Evolutionary conservation across 345 rosid genomes (phyloP).

Genomic region (Euphorbia peplus): DNA sequence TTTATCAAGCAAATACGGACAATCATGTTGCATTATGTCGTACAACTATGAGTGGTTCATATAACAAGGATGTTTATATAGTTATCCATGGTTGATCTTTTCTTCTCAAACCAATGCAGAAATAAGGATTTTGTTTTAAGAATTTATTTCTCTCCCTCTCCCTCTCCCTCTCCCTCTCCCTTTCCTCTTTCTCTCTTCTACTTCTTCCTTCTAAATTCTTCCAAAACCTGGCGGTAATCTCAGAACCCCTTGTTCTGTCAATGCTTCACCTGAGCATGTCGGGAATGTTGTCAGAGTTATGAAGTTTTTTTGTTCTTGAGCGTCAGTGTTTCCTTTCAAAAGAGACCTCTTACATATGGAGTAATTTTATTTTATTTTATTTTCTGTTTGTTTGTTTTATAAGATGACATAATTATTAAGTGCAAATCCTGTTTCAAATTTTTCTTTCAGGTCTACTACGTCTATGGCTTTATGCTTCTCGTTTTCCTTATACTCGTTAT

Average conservation of each 20-base stretch:
- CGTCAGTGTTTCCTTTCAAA: background rate
- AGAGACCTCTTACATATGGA: background rate
- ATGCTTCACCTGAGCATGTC: background rate
- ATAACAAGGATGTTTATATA: background rate
- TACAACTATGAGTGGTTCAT: background rate
- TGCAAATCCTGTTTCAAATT: constrained; percentile 2
- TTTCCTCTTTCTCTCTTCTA: no score
- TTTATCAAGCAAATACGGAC: background rate
- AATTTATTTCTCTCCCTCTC: no score
- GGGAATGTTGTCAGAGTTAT: background rate
- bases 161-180: no score
- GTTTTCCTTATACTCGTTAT: constrained; percentile 84
- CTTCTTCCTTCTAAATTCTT: no score
- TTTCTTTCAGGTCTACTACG: constrained; percentile 75
- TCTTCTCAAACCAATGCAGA: background rate
- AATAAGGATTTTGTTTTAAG: background rate
- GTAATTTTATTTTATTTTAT: background rate
- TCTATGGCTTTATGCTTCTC: constrained; percentile 86
- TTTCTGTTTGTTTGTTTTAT: background rate
- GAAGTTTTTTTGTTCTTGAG: background rate
- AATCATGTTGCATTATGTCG: background rate
- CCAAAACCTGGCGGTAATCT: no score
- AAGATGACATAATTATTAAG: background rate
- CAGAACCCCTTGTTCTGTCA: background rate
- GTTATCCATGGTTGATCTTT: background rate